Evolutionary conservation across 305 asterid species (phyloP).

Genomic region (Rubia peregrina): DNA sequence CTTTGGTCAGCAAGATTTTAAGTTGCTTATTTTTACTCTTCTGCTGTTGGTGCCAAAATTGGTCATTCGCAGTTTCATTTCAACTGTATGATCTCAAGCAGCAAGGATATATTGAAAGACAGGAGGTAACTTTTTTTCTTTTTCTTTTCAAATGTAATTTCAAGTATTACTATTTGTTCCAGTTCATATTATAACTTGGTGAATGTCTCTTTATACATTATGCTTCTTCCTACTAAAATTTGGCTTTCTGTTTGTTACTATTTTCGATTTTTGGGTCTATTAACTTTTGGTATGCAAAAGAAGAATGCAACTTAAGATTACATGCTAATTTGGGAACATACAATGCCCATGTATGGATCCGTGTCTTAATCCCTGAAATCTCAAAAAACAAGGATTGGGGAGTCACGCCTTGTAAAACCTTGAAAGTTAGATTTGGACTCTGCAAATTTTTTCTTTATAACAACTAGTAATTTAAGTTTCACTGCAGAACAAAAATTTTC

Average conservation of each 20-base stretch:
- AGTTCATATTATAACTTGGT: background rate
- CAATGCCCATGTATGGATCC: too few species aligned
- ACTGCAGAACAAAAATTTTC: too few species aligned
- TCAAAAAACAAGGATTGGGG: too few species aligned
- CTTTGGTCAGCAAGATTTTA: background rate
- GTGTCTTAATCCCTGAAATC: too few species aligned
- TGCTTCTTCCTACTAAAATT: background rate
- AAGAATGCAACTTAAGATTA: background rate
- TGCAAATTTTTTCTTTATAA: too few species aligned
- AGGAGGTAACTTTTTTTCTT: conserved; percentile 48
- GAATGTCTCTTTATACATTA: background rate
- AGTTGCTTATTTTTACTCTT: conserved; percentile 12
- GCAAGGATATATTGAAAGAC: conserved; percentile 86
- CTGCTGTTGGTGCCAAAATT: conserved; percentile 21
- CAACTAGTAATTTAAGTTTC: too few species aligned
- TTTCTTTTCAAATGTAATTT: conserved; percentile 5
- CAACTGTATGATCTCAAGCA: conserved; percentile 90
- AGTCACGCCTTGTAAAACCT: too few species aligned
- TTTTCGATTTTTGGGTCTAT: background rate
- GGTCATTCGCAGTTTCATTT: conserved; percentile 60
- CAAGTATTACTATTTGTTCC: background rate
- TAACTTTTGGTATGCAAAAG: background rate
- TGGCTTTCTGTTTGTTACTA: background rate
- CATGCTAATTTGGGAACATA: too few species aligned
- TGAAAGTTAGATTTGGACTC: too few species aligned